Evolutionary conservation across 345 rosid genomes (phyloP).

Genomic region (Boechera divaricarpa): DNA sequence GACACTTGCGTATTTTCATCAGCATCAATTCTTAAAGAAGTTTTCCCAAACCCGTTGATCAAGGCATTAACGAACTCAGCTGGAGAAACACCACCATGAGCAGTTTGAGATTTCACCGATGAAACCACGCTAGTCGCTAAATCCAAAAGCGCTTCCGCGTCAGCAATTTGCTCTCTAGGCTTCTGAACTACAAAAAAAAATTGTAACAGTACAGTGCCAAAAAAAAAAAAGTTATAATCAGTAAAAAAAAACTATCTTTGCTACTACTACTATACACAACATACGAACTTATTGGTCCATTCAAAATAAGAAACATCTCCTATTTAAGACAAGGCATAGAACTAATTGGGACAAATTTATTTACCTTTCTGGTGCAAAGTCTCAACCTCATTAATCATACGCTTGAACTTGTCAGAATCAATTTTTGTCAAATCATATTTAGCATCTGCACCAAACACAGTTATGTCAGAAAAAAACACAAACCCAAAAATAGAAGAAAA

Average conservation of each 20-base stretch:
- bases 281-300: not conserved
- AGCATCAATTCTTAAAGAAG: conserved; percentile 37
- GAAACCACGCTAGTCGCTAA: conserved; percentile 57
- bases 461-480: not conserved
- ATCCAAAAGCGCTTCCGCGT: conserved; percentile 79
- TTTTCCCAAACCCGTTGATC: conserved; percentile 53
- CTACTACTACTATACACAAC: not conserved
- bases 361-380: conserved; percentile 58
- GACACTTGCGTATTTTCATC: conserved; percentile 50
- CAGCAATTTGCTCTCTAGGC: conserved; percentile 88
- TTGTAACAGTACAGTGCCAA: not conserved
- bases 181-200: conserved; percentile 56
- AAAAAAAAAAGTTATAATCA: not conserved
- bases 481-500: not conserved
- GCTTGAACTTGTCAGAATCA: conserved; percentile 59
- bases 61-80: conserved; percentile 62
- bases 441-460: conserved; percentile 49
- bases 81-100: conserved; percentile 57
- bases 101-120: conserved; percentile 65
- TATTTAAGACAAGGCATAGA: not conserved
- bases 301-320: not conserved
- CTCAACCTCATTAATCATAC: conserved; percentile 70
- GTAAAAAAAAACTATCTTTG: not conserved
- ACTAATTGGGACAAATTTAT: not conserved
- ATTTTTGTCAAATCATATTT: conserved; percentile 60